Evolutionary conservation across 345 rosid species (phyloP).

Genomic region (Mangifera indica): DNA sequence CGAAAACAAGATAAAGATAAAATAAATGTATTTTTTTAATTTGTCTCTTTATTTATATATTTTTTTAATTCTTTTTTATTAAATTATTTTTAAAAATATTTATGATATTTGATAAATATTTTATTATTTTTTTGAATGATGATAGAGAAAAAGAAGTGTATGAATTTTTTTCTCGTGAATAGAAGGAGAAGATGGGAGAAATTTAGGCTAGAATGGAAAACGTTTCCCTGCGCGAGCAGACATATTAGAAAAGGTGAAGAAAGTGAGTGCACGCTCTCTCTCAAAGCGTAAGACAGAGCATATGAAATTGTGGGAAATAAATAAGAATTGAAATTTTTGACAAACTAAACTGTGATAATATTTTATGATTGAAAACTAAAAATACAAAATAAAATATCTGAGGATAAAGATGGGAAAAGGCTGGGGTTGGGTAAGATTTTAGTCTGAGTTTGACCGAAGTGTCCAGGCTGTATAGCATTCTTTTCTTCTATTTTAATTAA

Average conservation of each 20-base stretch:
- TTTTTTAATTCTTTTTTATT: too few relatives aligned
- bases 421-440: conserved; percentile 50
- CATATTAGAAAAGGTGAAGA: background rate
- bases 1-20: too few relatives aligned
- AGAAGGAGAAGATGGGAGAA: too few relatives aligned
- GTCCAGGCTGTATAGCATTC: conserved; percentile 75
- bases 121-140: too few relatives aligned
- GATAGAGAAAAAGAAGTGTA: too few relatives aligned
- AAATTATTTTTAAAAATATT: too few relatives aligned
- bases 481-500: conserved; percentile 3
- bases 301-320: background rate
- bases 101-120: too few relatives aligned
- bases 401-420: conserved; percentile 43
- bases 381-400: conserved; percentile 14
- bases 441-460: conserved; percentile 56
- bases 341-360: conserved; percentile 18
- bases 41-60: too few relatives aligned
- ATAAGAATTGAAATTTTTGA: background rate
- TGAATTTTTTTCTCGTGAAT: too few relatives aligned
- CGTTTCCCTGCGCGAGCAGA: too few relatives aligned
- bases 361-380: conserved; percentile 21
- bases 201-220: too few relatives aligned
- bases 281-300: background rate
- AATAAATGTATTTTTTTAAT: too few relatives aligned
- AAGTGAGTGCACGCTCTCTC: background rate